These are phyloP conservation scores for Ophiosphaerella herpotricha DNA, from an alignment of 2,329 filamentous ascomycete species.

Conservation along the genomic window DNA sequence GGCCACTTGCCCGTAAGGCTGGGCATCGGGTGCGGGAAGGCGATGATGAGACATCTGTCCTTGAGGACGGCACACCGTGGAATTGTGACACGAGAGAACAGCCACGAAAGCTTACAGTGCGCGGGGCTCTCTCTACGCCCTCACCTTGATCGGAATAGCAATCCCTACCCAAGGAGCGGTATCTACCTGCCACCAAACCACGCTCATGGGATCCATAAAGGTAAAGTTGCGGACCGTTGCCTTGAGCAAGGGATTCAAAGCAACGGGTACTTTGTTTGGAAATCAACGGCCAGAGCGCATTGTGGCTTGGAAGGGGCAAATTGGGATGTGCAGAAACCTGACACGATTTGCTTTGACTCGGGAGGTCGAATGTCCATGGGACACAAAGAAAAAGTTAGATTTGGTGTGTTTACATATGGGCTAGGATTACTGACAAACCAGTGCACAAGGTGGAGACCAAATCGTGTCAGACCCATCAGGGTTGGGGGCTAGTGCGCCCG, in stretches of 20 bases:
- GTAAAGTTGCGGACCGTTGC: slow-evolving; percentile 8
- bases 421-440: slow-evolving; percentile 1
- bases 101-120: slow-evolving; percentile 23
- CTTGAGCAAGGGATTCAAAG: neutral
- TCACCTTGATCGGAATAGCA: slow-evolving; percentile 8
- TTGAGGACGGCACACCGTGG: slow-evolving; percentile 7
- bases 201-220: slow-evolving; percentile 5
- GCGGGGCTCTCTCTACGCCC: slow-evolving; percentile 14
- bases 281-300: neutral
- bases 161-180: slow-evolving; percentile 13
- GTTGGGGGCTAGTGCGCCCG: slow-evolving; percentile 11
- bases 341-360: slow-evolving; percentile 2
- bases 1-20: slow-evolving; percentile 12
- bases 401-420: slow-evolving; percentile 10
- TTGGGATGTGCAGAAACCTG: slow-evolving; percentile 9
- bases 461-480: slow-evolving; percentile 4
- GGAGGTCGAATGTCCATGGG: slow-evolving; percentile 10
- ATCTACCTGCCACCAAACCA: slow-evolving; percentile 9
- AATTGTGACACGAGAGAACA: slow-evolving; percentile 20
- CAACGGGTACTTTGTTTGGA: slow-evolving; percentile 1
- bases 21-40: slow-evolving; percentile 7
- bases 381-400: slow-evolving; percentile 13
- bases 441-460: slow-evolving; percentile 5
- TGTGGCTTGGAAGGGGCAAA: slow-evolving; percentile 14
- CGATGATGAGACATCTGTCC: slow-evolving; percentile 10